phyloP scores from a whole-genome alignment of 805 yeast genomes.

The Ogataea haglerorum region DNA sequence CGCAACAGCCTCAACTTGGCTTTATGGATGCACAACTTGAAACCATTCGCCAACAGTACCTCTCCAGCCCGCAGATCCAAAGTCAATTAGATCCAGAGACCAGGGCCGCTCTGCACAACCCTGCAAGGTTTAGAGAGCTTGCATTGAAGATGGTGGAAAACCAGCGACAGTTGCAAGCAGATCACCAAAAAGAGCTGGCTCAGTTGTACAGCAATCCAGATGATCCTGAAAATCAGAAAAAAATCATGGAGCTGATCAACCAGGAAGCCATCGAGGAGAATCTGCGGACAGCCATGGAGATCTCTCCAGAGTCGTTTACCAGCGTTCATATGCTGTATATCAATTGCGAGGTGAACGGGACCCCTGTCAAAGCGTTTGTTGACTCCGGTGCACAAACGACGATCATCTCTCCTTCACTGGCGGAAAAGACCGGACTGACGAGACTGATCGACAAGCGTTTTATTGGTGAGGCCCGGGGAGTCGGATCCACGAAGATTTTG shows the following conservation, averaged over 20 bases:
- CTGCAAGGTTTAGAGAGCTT: conserved; percentile 29
- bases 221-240: conserved; percentile 62
- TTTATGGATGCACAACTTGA: conserved; percentile 39
- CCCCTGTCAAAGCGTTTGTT: conserved; percentile 84
- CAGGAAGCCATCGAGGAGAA: conserved; percentile 78
- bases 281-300: conserved; percentile 73
- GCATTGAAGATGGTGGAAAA: conserved; percentile 35
- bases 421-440: conserved; percentile 65
- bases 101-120: conserved; percentile 17
- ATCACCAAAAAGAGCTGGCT: conserved; percentile 39
- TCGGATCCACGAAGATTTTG: conserved; percentile 72
- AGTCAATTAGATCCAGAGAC: conserved; percentile 28
- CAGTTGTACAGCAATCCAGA: conserved; percentile 63
- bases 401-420: conserved; percentile 73
- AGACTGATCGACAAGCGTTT: conserved; percentile 77
- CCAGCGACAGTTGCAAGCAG: conserved; percentile 10
- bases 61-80: conserved; percentile 37
- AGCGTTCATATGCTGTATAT: conserved; percentile 82
- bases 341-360: conserved; percentile 72
- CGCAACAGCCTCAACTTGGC: conserved; percentile 18
- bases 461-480: conserved; percentile 84
- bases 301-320: conserved; percentile 87
- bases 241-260: conserved; percentile 63
- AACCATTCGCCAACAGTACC: conserved; percentile 44
- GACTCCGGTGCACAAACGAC: conserved; percentile 96